Evolutionary conservation across 352 stramenopile species (phyloP).

Genomic region (Phytopythium helicoides): DNA sequence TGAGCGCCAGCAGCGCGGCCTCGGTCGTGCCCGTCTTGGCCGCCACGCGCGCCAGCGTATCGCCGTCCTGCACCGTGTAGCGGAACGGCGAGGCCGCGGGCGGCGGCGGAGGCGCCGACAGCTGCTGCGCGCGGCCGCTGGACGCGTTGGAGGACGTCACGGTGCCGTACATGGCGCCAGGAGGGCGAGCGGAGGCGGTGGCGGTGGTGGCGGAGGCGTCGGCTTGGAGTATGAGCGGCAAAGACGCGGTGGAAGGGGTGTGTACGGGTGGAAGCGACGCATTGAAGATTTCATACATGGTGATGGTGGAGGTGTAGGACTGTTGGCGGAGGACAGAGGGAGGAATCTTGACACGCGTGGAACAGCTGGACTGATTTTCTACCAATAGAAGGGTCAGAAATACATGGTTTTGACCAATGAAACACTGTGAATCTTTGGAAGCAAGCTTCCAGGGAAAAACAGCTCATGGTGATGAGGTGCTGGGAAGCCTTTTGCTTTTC

Average conservation of each 20-base stretch:
- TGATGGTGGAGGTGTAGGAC: not conserved
- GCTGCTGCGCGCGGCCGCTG: slow-evolving; percentile 21
- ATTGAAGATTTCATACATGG: not conserved
- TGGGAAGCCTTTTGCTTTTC: no score
- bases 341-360: slow-evolving; percentile 3
- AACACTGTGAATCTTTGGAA: no score
- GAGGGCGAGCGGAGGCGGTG: not conserved
- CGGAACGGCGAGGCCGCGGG: slow-evolving; percentile 57
- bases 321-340: not conserved
- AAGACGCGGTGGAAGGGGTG: not conserved
- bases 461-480: no score
- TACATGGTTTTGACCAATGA: no score
- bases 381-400: not conserved
- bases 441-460: no score
- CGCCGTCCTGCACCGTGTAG: slow-evolving; percentile 62
- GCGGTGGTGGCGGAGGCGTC: not conserved
- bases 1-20: slow-evolving; percentile 54
- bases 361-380: not conserved
- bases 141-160: slow-evolving; percentile 23
- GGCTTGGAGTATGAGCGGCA: slow-evolving; percentile 3
- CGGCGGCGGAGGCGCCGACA: slow-evolving; percentile 15
- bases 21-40: slow-evolving; percentile 63
- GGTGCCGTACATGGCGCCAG: slow-evolving; percentile 45
- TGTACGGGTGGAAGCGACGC: not conserved
- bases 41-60: slow-evolving; percentile 65